Evolutionary conservation across 495 filamentous ascomycete species (phyloP).

Genomic region (Podospora appendiculata): DNA sequence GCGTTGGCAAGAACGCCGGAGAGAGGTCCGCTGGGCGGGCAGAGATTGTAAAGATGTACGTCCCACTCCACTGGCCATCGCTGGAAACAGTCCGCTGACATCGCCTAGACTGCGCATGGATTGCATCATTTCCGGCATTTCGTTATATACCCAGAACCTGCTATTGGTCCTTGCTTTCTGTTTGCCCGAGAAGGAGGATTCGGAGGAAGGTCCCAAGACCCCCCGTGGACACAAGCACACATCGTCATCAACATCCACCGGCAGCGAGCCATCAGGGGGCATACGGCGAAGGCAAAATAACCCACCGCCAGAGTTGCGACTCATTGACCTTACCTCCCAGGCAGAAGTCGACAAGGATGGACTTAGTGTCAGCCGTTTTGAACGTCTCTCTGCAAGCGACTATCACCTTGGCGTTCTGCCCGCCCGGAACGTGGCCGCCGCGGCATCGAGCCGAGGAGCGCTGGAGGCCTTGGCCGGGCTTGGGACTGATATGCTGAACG

Average conservation of each 20-base stretch:
- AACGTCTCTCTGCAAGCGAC: constrained; percentile 78
- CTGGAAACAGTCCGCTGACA: constrained; percentile 16
- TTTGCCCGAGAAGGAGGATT: constrained; percentile 58
- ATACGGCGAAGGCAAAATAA: constrained; percentile 64
- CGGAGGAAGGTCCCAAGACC: constrained; percentile 19
- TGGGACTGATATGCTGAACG: constrained; percentile 64
- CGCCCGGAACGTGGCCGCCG: constrained; percentile 53
- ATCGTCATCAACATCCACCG: constrained; percentile 31
- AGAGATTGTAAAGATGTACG: constrained; percentile 86
- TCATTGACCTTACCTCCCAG: constrained; percentile 79
- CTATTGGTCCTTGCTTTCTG: constrained; percentile 87
- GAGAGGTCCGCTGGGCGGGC: constrained; percentile 69
- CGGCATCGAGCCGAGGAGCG: constrained; percentile 59
- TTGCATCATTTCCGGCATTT: constrained; percentile 94
- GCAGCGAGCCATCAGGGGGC: constrained; percentile 49
- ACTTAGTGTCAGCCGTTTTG: constrained; percentile 73
- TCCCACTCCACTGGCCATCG: constrained; percentile 5
- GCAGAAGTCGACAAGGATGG: constrained; percentile 71
- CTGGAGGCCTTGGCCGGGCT: constrained; percentile 57
- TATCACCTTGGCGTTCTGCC: constrained; percentile 85
- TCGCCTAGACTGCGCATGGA: constrained; percentile 73
- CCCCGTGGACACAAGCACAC: constrained; percentile 25
- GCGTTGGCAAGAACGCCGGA: constrained; percentile 59
- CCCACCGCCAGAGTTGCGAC: constrained; percentile 75
- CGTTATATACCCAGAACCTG: constrained; percentile 88